Conservation (phyloP, 2,329 filamentous ascomycete species). For the Passalora sequoiae region DNA sequence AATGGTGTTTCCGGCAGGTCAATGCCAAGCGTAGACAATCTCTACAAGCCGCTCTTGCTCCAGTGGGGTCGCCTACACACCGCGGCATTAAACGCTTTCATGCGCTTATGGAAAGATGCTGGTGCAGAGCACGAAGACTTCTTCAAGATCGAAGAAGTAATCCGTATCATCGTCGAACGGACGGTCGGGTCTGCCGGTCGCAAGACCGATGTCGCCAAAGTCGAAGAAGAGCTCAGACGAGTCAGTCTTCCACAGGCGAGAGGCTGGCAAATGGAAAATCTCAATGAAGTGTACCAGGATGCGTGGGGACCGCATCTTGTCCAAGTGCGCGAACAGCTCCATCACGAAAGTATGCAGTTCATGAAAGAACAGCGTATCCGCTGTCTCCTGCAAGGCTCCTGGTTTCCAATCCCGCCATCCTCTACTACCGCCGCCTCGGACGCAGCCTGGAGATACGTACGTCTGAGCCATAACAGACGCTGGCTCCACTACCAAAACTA, state of each 20-base stretch:
- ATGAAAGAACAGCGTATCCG: conserved; percentile 94
- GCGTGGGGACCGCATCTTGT: conserved; percentile 85
- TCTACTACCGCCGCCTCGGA: conserved; percentile 29
- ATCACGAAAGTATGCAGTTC: conserved; percentile 87
- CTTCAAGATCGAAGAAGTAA: conserved; percentile 84
- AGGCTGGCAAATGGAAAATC: conserved; percentile 85
- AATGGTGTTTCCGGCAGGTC: conserved; percentile 31
- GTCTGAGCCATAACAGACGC: conserved; percentile 83
- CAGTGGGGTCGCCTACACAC: conserved; percentile 92
- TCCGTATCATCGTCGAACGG: conserved; percentile 84
- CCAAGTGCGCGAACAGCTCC: conserved; percentile 85
- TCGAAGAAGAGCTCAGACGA: conserved; percentile 82
- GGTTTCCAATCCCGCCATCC: conserved; percentile 72
- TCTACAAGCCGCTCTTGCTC: conserved; percentile 80
- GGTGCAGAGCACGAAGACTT: conserved; percentile 82
- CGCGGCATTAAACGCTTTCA: conserved; percentile 77
- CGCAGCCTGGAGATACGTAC: conserved; percentile 68
- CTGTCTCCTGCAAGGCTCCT: conserved; percentile 80
- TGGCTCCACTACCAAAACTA: conserved; percentile 90
- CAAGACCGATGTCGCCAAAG: conserved; percentile 75
- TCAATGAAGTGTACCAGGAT: conserved; percentile 88
- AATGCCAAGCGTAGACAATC: conserved; percentile 61
- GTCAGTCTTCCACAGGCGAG: conserved; percentile 75
- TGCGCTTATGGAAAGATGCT: conserved; percentile 87
- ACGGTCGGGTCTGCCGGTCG: conserved; percentile 77